These are phyloP conservation scores for Trichophyton verrucosum DNA, from an alignment of 2,329 filamentous ascomycete genomes.

Conservation along the genomic window DNA sequence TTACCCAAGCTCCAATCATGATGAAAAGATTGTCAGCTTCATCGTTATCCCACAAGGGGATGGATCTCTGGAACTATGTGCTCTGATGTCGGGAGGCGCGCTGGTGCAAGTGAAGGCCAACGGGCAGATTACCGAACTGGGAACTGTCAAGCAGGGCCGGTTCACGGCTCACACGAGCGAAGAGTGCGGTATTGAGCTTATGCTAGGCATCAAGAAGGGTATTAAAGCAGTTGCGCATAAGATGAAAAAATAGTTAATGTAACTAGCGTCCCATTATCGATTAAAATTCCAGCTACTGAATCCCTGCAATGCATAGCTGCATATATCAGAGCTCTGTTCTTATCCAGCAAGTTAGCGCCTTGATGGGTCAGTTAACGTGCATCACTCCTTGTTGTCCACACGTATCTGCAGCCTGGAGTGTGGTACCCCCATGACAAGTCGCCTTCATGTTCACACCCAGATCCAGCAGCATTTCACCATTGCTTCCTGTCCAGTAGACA, in stretches of 20 bases:
- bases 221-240: not conserved
- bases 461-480: no score
- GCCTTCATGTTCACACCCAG: no score
- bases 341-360: no score
- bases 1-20: not conserved
- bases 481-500: no score
- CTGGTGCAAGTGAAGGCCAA: not conserved
- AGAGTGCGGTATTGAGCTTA: not conserved
- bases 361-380: no score
- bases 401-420: no score
- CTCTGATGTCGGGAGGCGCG: not conserved
- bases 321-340: no score
- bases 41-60: not conserved
- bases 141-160: not conserved
- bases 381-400: no score
- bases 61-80: not conserved
- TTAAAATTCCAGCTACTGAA: no score
- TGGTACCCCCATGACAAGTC: no score
- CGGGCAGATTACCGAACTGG: not conserved
- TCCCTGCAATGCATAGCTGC: no score
- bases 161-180: not conserved
- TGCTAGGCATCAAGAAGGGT: not conserved
- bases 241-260: not conserved
- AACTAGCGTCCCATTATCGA: no score
- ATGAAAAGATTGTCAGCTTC: not conserved